Evolutionary conservation across 805 yeast genomes (phyloP).

Genomic region (Metschnikowia cubensis): DNA sequence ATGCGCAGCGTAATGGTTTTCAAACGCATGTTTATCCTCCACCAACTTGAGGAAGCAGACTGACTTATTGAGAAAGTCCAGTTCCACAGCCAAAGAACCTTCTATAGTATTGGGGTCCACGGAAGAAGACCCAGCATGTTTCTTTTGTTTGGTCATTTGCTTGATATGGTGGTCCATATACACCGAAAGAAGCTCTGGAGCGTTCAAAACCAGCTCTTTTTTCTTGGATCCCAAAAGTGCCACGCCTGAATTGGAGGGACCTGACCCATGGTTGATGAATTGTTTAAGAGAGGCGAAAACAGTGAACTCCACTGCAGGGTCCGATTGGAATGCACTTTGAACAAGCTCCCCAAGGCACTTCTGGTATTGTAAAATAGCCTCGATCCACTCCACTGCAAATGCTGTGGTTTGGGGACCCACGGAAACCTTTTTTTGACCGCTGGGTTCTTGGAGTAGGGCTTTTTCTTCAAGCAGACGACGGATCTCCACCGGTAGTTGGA

Average conservation of each 20-base stretch:
- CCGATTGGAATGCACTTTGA: constrained; percentile 45
- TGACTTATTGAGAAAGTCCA: constrained; percentile 45
- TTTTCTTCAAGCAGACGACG: constrained; percentile 8
- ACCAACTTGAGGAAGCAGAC: constrained; percentile 63
- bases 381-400: constrained; percentile 68
- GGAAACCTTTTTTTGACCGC: not conserved
- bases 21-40: constrained; percentile 82
- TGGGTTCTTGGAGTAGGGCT: constrained; percentile 8
- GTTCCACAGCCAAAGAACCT: not conserved
- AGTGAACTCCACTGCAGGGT: constrained; percentile 48
- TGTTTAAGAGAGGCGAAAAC: constrained; percentile 59
- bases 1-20: constrained; percentile 78
- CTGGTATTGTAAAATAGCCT: constrained; percentile 49
- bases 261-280: constrained; percentile 48
- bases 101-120: no score
- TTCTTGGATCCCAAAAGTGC: constrained; percentile 38
- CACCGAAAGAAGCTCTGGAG: constrained; percentile 38
- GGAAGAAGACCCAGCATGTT: not conserved
- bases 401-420: constrained; percentile 32
- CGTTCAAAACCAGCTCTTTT: constrained; percentile 34
- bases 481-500: constrained; percentile 29
- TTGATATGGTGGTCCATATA: constrained; percentile 40
- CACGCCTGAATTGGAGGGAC: not conserved
- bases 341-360: constrained; percentile 48
- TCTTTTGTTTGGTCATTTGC: constrained; percentile 27